Evolutionary conservation across 139 green algal species (phyloP), one percentile per base, ranked within the genome.

Genomic region (Choricystis sp.): DNA sequence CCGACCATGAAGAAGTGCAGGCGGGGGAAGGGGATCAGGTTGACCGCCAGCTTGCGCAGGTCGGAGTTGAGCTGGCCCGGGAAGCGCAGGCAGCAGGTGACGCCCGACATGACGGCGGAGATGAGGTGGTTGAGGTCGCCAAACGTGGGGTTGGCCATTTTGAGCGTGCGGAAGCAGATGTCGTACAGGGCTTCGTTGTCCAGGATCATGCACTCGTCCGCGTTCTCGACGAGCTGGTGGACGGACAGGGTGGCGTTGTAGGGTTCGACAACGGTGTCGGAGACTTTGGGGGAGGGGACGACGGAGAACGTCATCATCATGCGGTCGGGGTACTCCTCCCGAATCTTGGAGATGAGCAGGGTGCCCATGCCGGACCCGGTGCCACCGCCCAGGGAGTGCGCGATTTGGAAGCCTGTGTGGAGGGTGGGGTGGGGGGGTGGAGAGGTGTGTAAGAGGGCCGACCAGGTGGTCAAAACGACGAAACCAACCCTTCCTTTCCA

Each of bases 251-350:
- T 94, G 49, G 83, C 83, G 62, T 94, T 94, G 77, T 92, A 94
- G 48, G 86, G 86, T 77, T 94, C 86, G 30, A 94, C 83, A 31
- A 93, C 86, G 20, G 85, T 91, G 75, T 90, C 82, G 48, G 83
- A 94, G 61, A 90, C 87, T 82, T 98, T 97, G 66, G 92, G 92
- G 30, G 88, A 97, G 25, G 92, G 91, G 60, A 97, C 89, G 20
- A 97, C 91, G 19, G 89, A 96, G 83, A 96, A 98, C 67, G 89
- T 97, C 49, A 95, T 75, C 91, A 97, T 97, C 88, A 97, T 97
- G 69, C 89, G 83, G 76, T 97, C 90, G 57, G 88, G 85, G 83
- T 96, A 96, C 78, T 97, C 92, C 82, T 97, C 91, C 55, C 91
- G 85, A 62, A 98, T 95, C 82, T 97, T 97, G 69, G 78, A 91